Base-by-base conservation (phyloP, 306 rosid genomes). In the Adenanthera pavonina region DNA sequence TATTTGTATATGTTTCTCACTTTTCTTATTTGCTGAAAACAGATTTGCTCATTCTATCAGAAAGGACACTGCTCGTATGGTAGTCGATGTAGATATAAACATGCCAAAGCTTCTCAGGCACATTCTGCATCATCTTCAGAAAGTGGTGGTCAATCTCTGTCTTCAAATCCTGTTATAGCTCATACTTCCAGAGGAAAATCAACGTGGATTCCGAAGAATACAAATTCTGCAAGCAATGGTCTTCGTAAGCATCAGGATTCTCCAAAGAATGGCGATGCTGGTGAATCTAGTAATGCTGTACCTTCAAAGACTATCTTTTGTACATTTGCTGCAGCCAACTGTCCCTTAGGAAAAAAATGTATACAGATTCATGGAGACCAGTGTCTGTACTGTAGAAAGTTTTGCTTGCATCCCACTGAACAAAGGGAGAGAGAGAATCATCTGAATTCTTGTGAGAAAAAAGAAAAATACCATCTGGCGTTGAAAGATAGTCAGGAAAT, bases 371-470 rank as follows among this genome's bases (percentile, higher is more conserved):
- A 93, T 72, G 99, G 99, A 71, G 91, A 95, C 83, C 61, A 90
- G 64, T 95, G 99, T 69, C 85, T 92, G n/a, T 88, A 88, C 34
- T 95, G 99, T 82, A 93, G 89, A 81, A 93, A 90, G 57, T 88
- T 76, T 61, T 95, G 99, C 91, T 89, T 95, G 92, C 97, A 95
- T 88, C 99, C 97, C 38, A 79, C 81, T 85, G 87, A 93, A 79
- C 86, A 82, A 8, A 83, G 81, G 77, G 97, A 89, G 84, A 92
- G 85, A 79, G 94, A 89, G 80, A 91, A 87, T 70, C 99, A 95
- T 83, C 51, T 89, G 87, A 84, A 84, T 76, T 87, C 80, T 33
- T 95, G 99, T 66, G 90, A 90, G 78, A 91, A 89, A 77, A 95
- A 87, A 82, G 94, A 89, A 57, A 89, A 87, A 81, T 91, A 95